Conservation (phyloP, 495 filamentous ascomycete species). For the Daldinia childiae region DNA sequence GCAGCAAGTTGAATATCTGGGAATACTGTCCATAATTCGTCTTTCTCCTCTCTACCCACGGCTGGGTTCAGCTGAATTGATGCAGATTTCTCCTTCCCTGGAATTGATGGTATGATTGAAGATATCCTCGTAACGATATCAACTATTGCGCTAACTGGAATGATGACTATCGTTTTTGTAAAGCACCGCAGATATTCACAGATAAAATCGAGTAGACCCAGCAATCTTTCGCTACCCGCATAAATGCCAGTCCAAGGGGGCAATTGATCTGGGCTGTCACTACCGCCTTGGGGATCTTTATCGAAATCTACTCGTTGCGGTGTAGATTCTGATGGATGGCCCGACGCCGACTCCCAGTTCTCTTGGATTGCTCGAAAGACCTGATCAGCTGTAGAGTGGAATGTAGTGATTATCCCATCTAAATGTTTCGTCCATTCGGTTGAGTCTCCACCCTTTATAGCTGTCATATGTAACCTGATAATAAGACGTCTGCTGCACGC, state of each 20-base stretch:
- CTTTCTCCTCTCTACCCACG: constrained; percentile 79
- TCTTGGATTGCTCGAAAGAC: constrained; percentile 80
- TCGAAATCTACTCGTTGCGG: constrained; percentile 48
- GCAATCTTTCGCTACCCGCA: constrained; percentile 73
- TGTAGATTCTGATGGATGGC: constrained; percentile 55
- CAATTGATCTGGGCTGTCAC: constrained; percentile 59
- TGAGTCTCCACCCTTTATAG: constrained; percentile 74
- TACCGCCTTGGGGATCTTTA: constrained; percentile 54
- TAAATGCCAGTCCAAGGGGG: constrained; percentile 75
- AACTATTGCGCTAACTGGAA: constrained; percentile 71
- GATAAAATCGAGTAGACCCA: constrained; percentile 70
- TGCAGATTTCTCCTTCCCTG: constrained; percentile 42
- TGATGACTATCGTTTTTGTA: constrained; percentile 67
- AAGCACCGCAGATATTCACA: constrained; percentile 56
- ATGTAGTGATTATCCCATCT: constrained; percentile 63
- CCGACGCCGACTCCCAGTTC: constrained; percentile 74
- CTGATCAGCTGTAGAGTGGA: constrained; percentile 74
- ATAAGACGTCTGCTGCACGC: constrained; percentile 67
- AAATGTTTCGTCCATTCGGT: constrained; percentile 78
- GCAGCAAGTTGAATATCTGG: constrained; percentile 77
- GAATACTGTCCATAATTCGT: constrained; percentile 73
- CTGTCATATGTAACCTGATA: constrained; percentile 75
- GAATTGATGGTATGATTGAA: constrained; percentile 67
- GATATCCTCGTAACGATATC: constrained; percentile 74
- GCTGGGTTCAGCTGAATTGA: constrained; percentile 67